Evolutionary conservation across 371 early-diverging fungal species (phyloP).

Genomic region (Mucor indicus): DNA sequence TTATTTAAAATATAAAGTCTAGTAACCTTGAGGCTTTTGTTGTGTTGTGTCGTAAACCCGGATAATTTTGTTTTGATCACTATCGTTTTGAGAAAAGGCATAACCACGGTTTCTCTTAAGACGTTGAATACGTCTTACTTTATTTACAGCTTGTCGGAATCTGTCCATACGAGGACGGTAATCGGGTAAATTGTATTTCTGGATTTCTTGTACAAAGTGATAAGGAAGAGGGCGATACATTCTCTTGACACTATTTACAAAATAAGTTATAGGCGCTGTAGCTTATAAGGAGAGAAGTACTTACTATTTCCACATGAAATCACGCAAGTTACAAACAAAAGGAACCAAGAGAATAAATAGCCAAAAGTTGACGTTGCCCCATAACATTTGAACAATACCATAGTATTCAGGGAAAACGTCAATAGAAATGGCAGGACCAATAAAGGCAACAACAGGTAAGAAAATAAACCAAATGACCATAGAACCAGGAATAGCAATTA

Average conservation of each 20-base stretch:
- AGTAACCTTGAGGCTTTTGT: slow-evolving; percentile 84
- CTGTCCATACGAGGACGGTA: slow-evolving; percentile 95
- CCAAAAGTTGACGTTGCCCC: slow-evolving; percentile 84
- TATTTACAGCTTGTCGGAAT: slow-evolving; percentile 96
- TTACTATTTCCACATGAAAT: slow-evolving; percentile 92
- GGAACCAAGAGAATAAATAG: slow-evolving; percentile 80
- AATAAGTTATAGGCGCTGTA: background rate
- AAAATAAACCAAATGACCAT: slow-evolving; percentile 85
- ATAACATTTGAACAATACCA: slow-evolving; percentile 76
- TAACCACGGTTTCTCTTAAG: slow-evolving; percentile 92
- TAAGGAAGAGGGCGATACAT: slow-evolving; percentile 80
- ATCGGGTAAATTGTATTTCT: slow-evolving; percentile 98
- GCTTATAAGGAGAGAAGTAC: slow-evolving; percentile 15
- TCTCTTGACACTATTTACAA: slow-evolving; percentile 60
- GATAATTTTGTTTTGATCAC: slow-evolving; percentile 91
- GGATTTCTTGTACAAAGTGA: slow-evolving; percentile 97
- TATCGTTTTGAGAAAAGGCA: slow-evolving; percentile 97
- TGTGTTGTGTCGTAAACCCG: slow-evolving; percentile 95
- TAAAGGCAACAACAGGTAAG: slow-evolving; percentile 79
- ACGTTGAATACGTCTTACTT: slow-evolving; percentile 91
- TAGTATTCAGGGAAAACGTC: slow-evolving; percentile 68
- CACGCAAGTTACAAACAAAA: slow-evolving; percentile 76
- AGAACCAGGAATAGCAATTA: slow-evolving; percentile 81
- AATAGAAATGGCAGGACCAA: slow-evolving; percentile 79
- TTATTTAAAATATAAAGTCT: too few relatives aligned